Percentiles rank a stretch among this genome's conserved stretches.
These are phyloP conservation scores for Ophiobolus disseminans DNA, from an alignment of 2,329 filamentous ascomycete genomes.

Conservation along the genomic window DNA sequence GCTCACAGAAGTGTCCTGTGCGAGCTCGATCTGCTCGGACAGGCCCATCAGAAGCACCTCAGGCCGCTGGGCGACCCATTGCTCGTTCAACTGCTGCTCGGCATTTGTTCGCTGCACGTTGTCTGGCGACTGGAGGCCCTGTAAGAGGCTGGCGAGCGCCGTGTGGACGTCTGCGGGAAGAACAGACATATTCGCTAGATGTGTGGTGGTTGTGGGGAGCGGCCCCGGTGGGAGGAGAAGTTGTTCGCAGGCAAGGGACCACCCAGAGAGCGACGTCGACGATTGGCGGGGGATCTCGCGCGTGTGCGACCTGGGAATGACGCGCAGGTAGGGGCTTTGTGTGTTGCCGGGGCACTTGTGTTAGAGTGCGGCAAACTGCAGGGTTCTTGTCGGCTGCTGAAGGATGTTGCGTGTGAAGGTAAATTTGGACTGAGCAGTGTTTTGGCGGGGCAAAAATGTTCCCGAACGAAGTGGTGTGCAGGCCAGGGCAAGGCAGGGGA, in stretches of 20 bases:
- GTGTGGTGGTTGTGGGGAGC: conserved; percentile 22
- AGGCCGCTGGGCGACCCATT: conserved; percentile 83
- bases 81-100: conserved; percentile 87
- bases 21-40: conserved; percentile 85
- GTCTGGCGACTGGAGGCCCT: conserved; percentile 87
- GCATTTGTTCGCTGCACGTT: conserved; percentile 84
- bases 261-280: too few species aligned
- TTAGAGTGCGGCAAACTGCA: too few species aligned
- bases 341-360: too few species aligned
- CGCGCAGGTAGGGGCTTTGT: too few species aligned
- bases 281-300: too few species aligned
- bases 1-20: conserved; percentile 75
- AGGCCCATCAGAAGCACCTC: conserved; percentile 93
- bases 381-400: too few species aligned
- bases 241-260: conserved; percentile 17
- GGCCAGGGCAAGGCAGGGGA: too few species aligned
- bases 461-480: too few species aligned
- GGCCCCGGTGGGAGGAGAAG: conserved; percentile 22
- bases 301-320: too few species aligned
- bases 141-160: conserved; percentile 84
- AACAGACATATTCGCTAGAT: conserved; percentile 73
- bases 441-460: too few species aligned
- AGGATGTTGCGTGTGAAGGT: too few species aligned
- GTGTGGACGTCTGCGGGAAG: conserved; percentile 83
- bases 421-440: too few species aligned